Evolutionary conservation across 805 yeast genomes (phyloP), one percentile per base, ranked within the genome.

Genomic region (Yamadazyma takamatsuzukensis): DNA sequence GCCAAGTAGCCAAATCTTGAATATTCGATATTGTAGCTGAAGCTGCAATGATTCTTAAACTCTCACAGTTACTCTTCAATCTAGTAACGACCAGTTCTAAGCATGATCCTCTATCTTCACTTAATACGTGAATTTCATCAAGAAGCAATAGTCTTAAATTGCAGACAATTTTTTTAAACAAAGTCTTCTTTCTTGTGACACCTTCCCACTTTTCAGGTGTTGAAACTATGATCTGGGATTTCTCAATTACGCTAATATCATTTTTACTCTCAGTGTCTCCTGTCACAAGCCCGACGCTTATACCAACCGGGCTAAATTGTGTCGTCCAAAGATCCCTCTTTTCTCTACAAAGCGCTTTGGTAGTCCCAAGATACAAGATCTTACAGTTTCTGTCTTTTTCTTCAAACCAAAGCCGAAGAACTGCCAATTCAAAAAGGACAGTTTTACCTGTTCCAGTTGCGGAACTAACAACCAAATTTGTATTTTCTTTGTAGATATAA

Each of bases 191-290:
- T 41, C 80, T 56, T 0, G 81, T 73, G 35, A 75, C 53, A 27
- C 70, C 54, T 44, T 77, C 81, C 79, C 80, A 75, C 47, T 76
- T 77, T 47, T 77, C 82, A 4, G 82, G 81, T 1, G 82, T 77
- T 2, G 79, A 68, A 6, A 77, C 67, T 7, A 77, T 73, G 4
- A 77, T 60, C 15, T 17, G 8, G 15, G 8, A 12, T 27, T 18
- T 9, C 15, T n/a, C 12, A 15, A 10, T 11, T 12, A 35, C 72
- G 70, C 2, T 77, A 64, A n/a, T 54, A 62, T 47, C 63, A 63
- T 19, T 19, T 8, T 19, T 8, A 7, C 7, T 8, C 10, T 19
- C 21, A 19, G 21, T 19, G 11, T 19, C 21, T 8, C 21, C 10
- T 7, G 21, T 19, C 10, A 19, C 10, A 8, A 19, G 10, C 10